Evolutionary conservation across 129 eudicot genomes (phyloP), one percentile per base, ranked within the genome.

Genomic region (Kitagawia praeruptora): DNA sequence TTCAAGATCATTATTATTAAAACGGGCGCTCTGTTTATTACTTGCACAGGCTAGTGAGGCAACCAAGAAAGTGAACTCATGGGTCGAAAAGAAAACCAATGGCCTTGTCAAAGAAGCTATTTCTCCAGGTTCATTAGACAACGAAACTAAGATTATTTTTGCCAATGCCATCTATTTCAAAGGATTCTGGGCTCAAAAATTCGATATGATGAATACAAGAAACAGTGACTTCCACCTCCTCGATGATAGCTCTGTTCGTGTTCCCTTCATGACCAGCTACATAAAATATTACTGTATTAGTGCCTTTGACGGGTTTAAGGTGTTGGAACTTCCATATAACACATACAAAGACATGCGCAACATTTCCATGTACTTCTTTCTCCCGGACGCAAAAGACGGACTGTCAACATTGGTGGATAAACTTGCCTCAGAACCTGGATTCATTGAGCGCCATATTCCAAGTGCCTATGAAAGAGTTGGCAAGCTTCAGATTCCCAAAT

Each of bases 291-390:
- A 54, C 0, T 75, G 83, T 12, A 5, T 18, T 4, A 15, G 39
- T 77, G 38, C 10, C 79, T 80, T n/a, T 18, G 74, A 31, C 19
- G 40, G 41, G 8, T 87, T 69, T 80, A 83, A 89, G 72, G 87
- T 85, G 16, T 48, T 87, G 37, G 75, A 80, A 64, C 83, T 89
- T 25, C 93, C 85, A 31, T 89, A 87, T 34, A 1, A 19, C 6
- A 23, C 1, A 4, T 25, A 73, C 39, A 76, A 13, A 83, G 83
- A 31, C 82, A 81, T 48, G 75, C 28, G 5, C 80, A 48, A 44
- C 2, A 81, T 89, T 80, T 83, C 91, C 48, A 89, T 87, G 94
- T 85, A 82, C 82, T 34, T 89, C 8, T 80, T 21, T 76, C 89
- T 89, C 40, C 91, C 89, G 11, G 67, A 85, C 16, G 89, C 76